Evolutionary conservation across 2,329 filamentous ascomycete species (phyloP).

Genomic region (Aspergillus sp.): DNA sequence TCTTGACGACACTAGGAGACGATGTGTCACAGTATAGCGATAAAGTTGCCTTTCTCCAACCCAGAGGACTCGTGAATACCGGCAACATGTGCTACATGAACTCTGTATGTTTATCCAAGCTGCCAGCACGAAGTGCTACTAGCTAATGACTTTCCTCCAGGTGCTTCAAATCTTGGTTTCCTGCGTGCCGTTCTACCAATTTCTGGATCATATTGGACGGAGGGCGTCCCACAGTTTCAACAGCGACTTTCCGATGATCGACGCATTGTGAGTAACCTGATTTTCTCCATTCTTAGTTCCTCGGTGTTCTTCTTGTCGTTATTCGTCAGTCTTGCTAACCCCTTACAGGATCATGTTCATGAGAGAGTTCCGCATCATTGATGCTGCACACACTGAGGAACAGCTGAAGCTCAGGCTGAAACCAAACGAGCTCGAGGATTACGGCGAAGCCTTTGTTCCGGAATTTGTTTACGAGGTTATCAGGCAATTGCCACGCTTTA

Average conservation of each 20-base stretch:
- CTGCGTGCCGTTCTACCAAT: conserved; percentile 91
- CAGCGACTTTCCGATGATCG: conserved; percentile 87
- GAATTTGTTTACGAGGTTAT: conserved; percentile 97
- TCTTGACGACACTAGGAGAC: conserved; percentile 72
- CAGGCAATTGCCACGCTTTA: conserved; percentile 80
- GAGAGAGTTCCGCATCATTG: conserved; percentile 84
- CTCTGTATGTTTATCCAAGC: conserved; percentile 66
- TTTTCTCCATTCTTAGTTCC: background rate
- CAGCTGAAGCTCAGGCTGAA: conserved; percentile 74
- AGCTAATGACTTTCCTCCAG: conserved; percentile 47
- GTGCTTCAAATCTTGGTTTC: conserved; percentile 94
- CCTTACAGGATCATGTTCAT: conserved; percentile 83
- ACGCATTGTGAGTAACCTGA: conserved; percentile 73
- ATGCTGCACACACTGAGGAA: conserved; percentile 73
- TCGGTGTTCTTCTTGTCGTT: background rate
- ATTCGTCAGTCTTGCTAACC: conserved; percentile 3
- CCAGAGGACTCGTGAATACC: conserved; percentile 90
- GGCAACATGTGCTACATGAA: conserved; percentile 99
- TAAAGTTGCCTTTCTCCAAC: conserved; percentile 82
- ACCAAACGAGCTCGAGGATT: conserved; percentile 80
- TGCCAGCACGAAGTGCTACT: conserved; percentile 37
- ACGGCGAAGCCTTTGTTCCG: conserved; percentile 86
- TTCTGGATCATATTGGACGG: conserved; percentile 82
- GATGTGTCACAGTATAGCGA: conserved; percentile 57
- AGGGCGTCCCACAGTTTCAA: conserved; percentile 89